Evolutionary conservation across 345 rosid genomes (phyloP).

Genomic region (Brassica carinata): DNA sequence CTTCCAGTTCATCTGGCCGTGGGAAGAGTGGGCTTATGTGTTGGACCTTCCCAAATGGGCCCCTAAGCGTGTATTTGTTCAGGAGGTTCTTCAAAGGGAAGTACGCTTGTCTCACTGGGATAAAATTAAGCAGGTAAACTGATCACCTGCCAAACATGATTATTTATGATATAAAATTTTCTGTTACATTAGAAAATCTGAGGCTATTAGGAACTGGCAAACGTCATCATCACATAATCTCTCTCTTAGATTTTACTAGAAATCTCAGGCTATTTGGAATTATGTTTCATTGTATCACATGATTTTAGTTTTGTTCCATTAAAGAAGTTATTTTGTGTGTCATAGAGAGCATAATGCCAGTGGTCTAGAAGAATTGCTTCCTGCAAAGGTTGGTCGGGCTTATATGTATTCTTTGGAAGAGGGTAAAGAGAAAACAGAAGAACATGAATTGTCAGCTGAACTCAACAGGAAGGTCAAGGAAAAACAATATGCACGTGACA

Average conservation of each 20-base stretch:
- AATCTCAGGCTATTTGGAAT: background rate
- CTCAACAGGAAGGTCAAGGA: conserved; percentile 82
- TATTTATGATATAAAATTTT: background rate
- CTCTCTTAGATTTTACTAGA: background rate
- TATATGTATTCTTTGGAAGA: conserved; percentile 66
- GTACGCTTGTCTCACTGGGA: conserved; percentile 97
- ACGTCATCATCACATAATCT: background rate
- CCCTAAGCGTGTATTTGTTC: conserved; percentile 95
- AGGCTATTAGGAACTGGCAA: background rate
- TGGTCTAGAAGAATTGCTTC: conserved; percentile 86
- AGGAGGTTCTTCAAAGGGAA: conserved; percentile 98
- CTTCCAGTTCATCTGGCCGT: conserved; percentile 98
- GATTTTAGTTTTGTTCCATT: conserved; percentile 14
- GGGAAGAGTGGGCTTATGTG: conserved; percentile 99
- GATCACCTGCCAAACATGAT: background rate
- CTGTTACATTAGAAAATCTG: background rate
- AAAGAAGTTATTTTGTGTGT: conserved; percentile 8
- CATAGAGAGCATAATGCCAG: conserved; percentile 82
- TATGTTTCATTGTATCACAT: conserved; percentile 18
- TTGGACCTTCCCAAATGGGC: conserved; percentile 97
- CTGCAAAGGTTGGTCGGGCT: conserved; percentile 74
- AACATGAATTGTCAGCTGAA: conserved; percentile 69
- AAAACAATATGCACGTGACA: conserved; percentile 76
- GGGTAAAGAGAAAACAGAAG: conserved; percentile 71
- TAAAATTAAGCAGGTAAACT: conserved; percentile 85